Evolutionary conservation across 768 basidiomycete species (phyloP), one percentile per base, ranked within the genome.

Genomic region (Paxillus involutus): DNA sequence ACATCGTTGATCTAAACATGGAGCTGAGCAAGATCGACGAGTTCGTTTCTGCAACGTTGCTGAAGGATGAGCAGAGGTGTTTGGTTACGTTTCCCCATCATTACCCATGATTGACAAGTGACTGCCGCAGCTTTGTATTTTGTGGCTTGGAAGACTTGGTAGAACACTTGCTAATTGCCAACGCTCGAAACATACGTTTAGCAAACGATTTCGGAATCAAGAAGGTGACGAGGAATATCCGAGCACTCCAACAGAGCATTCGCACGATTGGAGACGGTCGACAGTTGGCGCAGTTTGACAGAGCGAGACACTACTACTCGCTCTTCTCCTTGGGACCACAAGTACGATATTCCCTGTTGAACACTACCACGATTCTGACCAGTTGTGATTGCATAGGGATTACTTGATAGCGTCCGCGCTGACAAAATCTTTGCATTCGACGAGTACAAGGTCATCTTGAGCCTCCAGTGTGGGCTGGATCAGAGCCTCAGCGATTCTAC

Each of bases 381-480:
- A 36, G 19, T 24, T 37, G 36, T 37, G 43, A 13, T 29, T 26
- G 10, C n/a, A 8, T 53, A 96, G 94, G 82, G 81, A 48, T 84
- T 98, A 80, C 76, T 98, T 46, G 85, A 89, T 29, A 72, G 78
- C 11, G 83, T 93, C 50, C 83, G 86, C 26, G 59, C 75, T 45
- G 77, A 79, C 58, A 83, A 81, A 57, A 71, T 71, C 37, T 98
- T 92, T 74, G 82, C 79, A 4, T 96, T 97, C 60, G 94, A 96
- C 59, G 91, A 98, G 65, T 98, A 96, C 71, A 90, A 94, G 68
- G 81, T 83, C 8, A 94, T 98, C 79, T 79, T 98, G 45, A 88
- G 85, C 61, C 78, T 98, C 36, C 92, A 93, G 62, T 96, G 94
- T 65, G 91, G 90, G 14, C 83, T 94, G 35, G 84, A 91, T 63